Conservation (phyloP, 1,139 yeast species). For the Debaryomycetaceae sp. region DNA sequence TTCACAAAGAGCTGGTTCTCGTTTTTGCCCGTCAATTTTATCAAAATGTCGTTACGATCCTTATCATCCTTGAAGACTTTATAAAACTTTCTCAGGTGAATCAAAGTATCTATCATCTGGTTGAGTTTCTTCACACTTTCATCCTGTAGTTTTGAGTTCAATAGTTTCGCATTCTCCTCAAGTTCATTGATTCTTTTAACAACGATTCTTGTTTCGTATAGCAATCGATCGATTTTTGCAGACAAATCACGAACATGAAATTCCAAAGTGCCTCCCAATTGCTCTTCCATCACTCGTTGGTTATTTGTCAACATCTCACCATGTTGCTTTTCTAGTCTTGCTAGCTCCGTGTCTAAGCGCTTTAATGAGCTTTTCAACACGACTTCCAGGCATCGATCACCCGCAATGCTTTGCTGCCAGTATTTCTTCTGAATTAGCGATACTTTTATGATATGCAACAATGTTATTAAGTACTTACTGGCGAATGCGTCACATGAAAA, state of each 20-base stretch:
- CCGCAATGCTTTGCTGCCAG: background rate
- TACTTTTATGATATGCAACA: background rate
- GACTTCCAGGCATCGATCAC: background rate
- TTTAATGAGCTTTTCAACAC: conserved; percentile 21
- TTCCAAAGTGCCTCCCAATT: conserved; percentile 32
- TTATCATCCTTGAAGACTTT: conserved; percentile 26
- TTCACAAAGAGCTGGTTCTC: conserved; percentile 12
- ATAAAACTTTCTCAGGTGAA: conserved; percentile 31
- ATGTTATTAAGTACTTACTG: background rate
- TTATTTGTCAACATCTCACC: conserved; percentile 29
- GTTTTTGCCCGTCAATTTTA: conserved; percentile 23
- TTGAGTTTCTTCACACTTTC: conserved; percentile 26
- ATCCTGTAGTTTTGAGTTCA: conserved; percentile 39
- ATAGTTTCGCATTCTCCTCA: conserved; percentile 56
- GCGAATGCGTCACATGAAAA: background rate
- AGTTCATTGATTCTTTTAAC: conserved; percentile 75
- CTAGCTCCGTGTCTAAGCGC: conserved; percentile 29
- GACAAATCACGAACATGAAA: conserved; percentile 60
- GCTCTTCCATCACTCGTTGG: conserved; percentile 29
- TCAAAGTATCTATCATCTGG: conserved; percentile 34
- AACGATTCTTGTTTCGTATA: conserved; percentile 75
- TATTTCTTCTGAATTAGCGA: background rate
- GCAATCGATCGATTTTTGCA: conserved; percentile 69
- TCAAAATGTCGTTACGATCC: conserved; percentile 27
- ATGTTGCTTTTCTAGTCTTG: conserved; percentile 27